phyloP scores from a whole-genome alignment of 2,329 filamentous ascomycete species.

The Aspergillus fructus region DNA sequence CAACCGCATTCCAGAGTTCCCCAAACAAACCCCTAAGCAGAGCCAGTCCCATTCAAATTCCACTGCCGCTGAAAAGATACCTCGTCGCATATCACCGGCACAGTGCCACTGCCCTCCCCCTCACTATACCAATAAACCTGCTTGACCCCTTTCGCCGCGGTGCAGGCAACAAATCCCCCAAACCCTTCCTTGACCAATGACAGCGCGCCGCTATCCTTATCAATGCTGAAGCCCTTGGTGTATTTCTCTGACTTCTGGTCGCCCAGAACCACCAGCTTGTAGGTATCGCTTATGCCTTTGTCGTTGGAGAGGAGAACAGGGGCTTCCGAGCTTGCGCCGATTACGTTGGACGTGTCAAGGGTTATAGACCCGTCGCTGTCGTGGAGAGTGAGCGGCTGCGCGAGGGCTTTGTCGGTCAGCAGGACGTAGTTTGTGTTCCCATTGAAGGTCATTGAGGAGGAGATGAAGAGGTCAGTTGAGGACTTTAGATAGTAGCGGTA shows the following conservation, averaged over 20 bases:
- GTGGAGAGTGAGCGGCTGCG: conserved; percentile 3
- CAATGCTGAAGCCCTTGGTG: conserved; percentile 2
- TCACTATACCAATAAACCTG: conserved; percentile 9
- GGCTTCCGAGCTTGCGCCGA: conserved; percentile 8
- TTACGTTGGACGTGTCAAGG: conserved; percentile 3
- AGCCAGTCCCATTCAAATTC: not conserved
- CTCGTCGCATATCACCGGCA: not conserved
- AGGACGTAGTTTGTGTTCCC: conserved; percentile 12
- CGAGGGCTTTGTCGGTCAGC: not conserved
- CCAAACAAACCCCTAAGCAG: not conserved
- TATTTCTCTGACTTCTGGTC: not conserved
- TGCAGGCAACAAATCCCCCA: conserved; percentile 6
- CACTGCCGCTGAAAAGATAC: conserved; percentile 3
- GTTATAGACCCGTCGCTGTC: conserved; percentile 7
- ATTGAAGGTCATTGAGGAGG: conserved; percentile 8
- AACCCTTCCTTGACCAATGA: not conserved
- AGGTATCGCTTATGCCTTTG: not conserved
- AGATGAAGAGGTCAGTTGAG: not conserved
- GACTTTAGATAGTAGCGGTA: conserved; percentile 1
- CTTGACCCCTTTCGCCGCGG: conserved; percentile 5
- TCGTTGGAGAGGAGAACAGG: conserved; percentile 1
- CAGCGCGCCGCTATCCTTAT: not conserved
- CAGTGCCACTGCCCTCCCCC: not conserved
- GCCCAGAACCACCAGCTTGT: conserved; percentile 6
- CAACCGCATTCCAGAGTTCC: no score